Evolutionary conservation across 2,329 filamentous ascomycete genomes (phyloP), one percentile per base, ranked within the genome.

Genomic region (Pseudofabraea citricarpa): DNA sequence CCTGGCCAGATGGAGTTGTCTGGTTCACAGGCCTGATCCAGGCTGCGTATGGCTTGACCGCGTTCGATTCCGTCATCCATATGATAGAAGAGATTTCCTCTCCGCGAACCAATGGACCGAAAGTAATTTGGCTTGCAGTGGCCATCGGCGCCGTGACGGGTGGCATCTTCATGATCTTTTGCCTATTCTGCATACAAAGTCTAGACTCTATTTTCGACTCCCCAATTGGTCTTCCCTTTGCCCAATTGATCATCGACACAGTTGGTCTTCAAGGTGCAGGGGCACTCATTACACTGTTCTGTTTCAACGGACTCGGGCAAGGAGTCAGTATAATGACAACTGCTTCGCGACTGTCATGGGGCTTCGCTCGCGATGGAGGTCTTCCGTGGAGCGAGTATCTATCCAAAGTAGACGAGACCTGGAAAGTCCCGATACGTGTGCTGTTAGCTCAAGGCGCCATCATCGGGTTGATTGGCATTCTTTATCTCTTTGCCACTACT

Each of bases 21-120:
- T 79, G 74, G 73, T 79, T 80, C 50, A 70, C 72, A 0, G 76
- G 76, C 4, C 68, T 80, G 2, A 66, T 79, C 0, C 75, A 79
- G 50, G 70, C 73, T 2, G 75, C 75, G 0, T 79, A 79, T 43
- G 75, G 73, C 2, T 58, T 77, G 13, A 77, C 73, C 0, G 75
- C 75, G 2, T 79, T 79, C 48, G 76, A 80, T 52, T 72, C 75
- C 0, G 75, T 76, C 24, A 76, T 79, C 27, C 76, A 80, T 54
- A 70, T 79, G 64, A 71, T 75, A 2, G 75, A 79, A 49, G 75
- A 79, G 52, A 74, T 79, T 2, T 74, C 75, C 1, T 60, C 65
- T 4, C 74, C 75, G 1, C 61, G 73, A 22, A 69, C 61, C 26
- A 76, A 75, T 43, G 71, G 69, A 0, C 75, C 75, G 0, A 64